phyloP scores from a whole-genome alignment of 768 basidiomycete species.

The Rhodotorula graminis region DNA sequence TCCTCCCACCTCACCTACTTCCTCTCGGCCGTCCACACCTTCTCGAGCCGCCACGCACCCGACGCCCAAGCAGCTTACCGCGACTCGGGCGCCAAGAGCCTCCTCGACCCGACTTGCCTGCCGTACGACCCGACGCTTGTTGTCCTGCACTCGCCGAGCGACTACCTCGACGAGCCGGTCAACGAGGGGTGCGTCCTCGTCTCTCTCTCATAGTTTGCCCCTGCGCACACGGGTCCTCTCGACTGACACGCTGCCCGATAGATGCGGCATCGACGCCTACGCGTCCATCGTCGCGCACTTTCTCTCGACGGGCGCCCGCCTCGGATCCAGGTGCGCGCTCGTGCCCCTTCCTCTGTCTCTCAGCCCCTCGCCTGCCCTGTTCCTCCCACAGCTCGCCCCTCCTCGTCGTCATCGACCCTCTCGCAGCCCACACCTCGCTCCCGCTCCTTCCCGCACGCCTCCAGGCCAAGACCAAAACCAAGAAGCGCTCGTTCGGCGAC shows the following conservation, averaged over 20 bases:
- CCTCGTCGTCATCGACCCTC: slow-evolving; percentile 5
- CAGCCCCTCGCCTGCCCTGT: too few relatives aligned
- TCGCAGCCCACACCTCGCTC: not conserved
- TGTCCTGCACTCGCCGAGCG: slow-evolving; percentile 19
- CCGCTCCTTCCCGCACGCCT: slow-evolving; percentile 2
- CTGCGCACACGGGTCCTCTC: too few relatives aligned
- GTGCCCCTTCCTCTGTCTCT: too few relatives aligned
- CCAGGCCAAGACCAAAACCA: not conserved
- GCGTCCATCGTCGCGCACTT: slow-evolving; percentile 23
- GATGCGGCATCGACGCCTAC: slow-evolving; percentile 24
- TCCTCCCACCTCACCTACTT: slow-evolving; percentile 31
- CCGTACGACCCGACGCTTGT: slow-evolving; percentile 25
- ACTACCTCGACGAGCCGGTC: slow-evolving; percentile 15
- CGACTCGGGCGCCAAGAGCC: not conserved
- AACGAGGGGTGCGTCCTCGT: not conserved
- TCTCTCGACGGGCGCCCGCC: slow-evolving; percentile 4
- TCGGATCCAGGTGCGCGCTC: not conserved
- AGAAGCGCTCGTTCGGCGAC: not conserved
- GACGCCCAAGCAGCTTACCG: not conserved
- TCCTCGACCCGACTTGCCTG: slow-evolving; percentile 26
- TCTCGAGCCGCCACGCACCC: not conserved
- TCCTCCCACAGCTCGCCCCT: not conserved
- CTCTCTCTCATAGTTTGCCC: not conserved
- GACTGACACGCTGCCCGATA: not conserved
- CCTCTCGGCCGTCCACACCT: slow-evolving; percentile 15